Conservation (phyloP, 1,139 yeast genomes). For the Fermentozyma sake region DNA sequence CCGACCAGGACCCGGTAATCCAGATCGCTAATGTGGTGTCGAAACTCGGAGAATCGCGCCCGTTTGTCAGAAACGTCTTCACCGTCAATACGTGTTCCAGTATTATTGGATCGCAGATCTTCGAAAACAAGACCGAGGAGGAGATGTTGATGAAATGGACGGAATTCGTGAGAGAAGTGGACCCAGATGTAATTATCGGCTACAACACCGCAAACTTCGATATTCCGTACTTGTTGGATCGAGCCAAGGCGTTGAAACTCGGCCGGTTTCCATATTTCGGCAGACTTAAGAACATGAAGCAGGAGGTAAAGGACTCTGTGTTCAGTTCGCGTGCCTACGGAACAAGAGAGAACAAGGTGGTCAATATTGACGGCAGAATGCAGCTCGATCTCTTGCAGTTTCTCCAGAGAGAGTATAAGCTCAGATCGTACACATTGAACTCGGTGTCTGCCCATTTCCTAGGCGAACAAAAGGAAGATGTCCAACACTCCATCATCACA, state of each 20-base stretch:
- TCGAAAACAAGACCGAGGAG: constrained; percentile 67
- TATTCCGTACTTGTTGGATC: constrained; percentile 83
- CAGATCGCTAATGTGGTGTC: constrained; percentile 95
- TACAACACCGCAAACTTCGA: constrained; percentile 94
- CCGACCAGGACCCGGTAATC: constrained; percentile 88
- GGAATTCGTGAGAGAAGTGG: constrained; percentile 75
- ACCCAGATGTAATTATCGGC: constrained; percentile 96
- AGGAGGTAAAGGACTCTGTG: constrained; percentile 74
- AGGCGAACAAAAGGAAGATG: constrained; percentile 97
- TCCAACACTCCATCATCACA: constrained; percentile 93
- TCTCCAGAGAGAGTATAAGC: constrained; percentile 89
- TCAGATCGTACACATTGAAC: constrained; percentile 90
- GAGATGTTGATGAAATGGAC: constrained; percentile 86
- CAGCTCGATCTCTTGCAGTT: constrained; percentile 92
- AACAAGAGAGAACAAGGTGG: constrained; percentile 86
- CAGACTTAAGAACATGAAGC: constrained; percentile 60
- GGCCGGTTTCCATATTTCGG: constrained; percentile 83
- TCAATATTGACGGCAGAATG: constrained; percentile 92
- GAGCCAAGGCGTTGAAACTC: constrained; percentile 73
- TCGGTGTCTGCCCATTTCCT: constrained; percentile 93
- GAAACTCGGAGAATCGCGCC: constrained; percentile 71
- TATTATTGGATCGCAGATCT: constrained; percentile 89
- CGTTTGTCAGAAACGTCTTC: constrained; percentile 91
- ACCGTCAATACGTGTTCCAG: constrained; percentile 89
- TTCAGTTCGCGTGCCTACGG: constrained; percentile 97